Evolutionary conservation across 2,329 filamentous ascomycete genomes (phyloP), one percentile per base, ranked within the genome.

Genomic region (Sporothrix curviconia): DNA sequence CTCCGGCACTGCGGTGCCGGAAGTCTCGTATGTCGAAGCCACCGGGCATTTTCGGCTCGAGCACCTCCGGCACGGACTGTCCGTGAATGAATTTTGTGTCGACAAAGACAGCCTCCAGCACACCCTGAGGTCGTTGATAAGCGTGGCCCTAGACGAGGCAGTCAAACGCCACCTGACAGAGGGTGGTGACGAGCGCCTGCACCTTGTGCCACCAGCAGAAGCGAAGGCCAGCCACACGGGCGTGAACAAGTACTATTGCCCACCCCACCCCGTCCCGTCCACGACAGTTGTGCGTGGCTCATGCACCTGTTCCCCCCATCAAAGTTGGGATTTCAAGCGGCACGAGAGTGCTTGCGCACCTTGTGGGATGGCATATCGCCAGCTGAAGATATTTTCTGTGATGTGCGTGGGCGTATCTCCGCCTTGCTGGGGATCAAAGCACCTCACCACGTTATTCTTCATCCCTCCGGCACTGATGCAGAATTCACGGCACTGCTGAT

Each of bases 271-370:
- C 0, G 43, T 54, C 7, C 28, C 44, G 7, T 36, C 5, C n/a
- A 25, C 22, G 15, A 43, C 39, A 7, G 19, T 59, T 17, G 22
- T 59, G 4, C 57, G 57, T 8, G 30, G 57, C 12, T 56, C 52
- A n/a, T 59, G 52, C 32, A 59, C 57, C 4, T 59, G 52, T 25
- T 59, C 57, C 46, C 57, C 57, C 57, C 53, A 6, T 59, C 52
- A 4, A n/a, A 24, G 0, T n/a, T n/a, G 4, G 57, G 52, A 7
- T 59, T 59, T 14, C 39, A 52, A 5, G 53, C 46, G 7, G 57
- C 57, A 7, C 24, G 53, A 14, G 12, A 12, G 3, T 30, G 39
- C 7, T 39, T 56, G 9, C 14, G 19, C 3, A n/a, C 47, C 7
- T 19, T 53, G 15, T 56, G 52, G 46, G 15, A 56, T 14, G 37